Base-by-base conservation (phyloP, 257 asterid species). In the Gardenia jasminoides region DNA sequence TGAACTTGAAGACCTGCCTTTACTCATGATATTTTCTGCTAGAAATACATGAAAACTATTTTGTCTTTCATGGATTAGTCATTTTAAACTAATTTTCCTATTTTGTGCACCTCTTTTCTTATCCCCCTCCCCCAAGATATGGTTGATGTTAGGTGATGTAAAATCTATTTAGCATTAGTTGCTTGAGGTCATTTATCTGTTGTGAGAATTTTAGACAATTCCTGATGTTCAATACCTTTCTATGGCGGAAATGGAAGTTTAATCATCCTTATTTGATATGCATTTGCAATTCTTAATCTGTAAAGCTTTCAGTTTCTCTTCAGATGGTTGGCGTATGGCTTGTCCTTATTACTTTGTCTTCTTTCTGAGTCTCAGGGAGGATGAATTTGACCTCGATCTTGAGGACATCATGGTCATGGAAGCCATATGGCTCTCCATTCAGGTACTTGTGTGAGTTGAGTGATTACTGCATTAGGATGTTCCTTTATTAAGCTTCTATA, bases 341-440 rank as follows among this genome's bases (percentile, higher is more conserved):
- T 82, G 56, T 43, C 70, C 77, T 67, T n/a, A 75, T 62, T 76
- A 26, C 67, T 79, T 36, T 82, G 78, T 52, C 26, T 79, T 77
- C 67, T 70, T 83, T 75, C 72, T 72, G 71, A 16, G 69, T 68
- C 70, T 67, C 89, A 96, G 99, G 93, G 97, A 92, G 74, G 97
- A 91, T 9, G 97, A 88, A 67, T 91, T 96, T 83, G 97, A 93
- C 89, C 82, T 92, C 84, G 98, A 94, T 89, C 98, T 96, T 47
- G 99, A 96, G 88, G 99, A 94, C 83, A 92, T 96, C 82, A 94
- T 96, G 99, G 97, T 96, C 75, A 94, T 93, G 98, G 99, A 96
- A 87, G 98, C 99, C 82, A 92, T 96, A 82, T 96, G 97, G 98
- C 84, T 87, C 79, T 96, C 99, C 73, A 92, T 96, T 83, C 98